These are phyloP conservation scores for Aureobasidium uvarum DNA, from an alignment of 2,329 filamentous ascomycete genomes.

Conservation along the genomic window DNA sequence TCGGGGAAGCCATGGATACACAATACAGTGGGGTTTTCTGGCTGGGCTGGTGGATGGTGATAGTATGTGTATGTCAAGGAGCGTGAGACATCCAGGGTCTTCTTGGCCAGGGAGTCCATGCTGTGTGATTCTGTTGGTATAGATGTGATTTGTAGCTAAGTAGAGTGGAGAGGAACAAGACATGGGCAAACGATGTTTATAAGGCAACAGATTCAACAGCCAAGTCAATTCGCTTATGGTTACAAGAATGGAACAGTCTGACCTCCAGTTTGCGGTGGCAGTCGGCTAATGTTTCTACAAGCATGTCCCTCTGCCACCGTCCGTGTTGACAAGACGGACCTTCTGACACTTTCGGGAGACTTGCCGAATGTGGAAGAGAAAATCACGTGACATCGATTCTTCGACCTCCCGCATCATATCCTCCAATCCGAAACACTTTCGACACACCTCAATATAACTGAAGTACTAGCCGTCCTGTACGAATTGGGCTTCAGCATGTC, in stretches of 20 bases:
- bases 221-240: conserved; percentile 10
- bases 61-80: conserved; percentile 47
- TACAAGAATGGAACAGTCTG: conserved; percentile 4
- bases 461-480: too few species aligned
- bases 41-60: conserved; percentile 32
- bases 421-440: too few species aligned
- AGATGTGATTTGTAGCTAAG: not conserved
- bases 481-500: too few species aligned
- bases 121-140: not conserved
- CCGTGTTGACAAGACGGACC: not conserved
- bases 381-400: too few species aligned
- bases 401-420: too few species aligned
- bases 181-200: not conserved
- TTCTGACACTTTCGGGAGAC: not conserved
- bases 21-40: conserved; percentile 42
- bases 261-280: not conserved
- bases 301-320: not conserved
- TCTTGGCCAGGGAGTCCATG: conserved; percentile 25
- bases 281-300: conserved; percentile 1
- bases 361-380: too few species aligned
- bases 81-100: conserved; percentile 21
- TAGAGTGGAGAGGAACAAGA: not conserved
- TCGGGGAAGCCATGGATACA: conserved; percentile 53
- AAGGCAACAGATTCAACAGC: not conserved
- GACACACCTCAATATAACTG: too few species aligned